Evolutionary conservation across 148 eudicot genomes (phyloP), one percentile per base, ranked within the genome.

Genomic region (Dianthus caryophyllus): DNA sequence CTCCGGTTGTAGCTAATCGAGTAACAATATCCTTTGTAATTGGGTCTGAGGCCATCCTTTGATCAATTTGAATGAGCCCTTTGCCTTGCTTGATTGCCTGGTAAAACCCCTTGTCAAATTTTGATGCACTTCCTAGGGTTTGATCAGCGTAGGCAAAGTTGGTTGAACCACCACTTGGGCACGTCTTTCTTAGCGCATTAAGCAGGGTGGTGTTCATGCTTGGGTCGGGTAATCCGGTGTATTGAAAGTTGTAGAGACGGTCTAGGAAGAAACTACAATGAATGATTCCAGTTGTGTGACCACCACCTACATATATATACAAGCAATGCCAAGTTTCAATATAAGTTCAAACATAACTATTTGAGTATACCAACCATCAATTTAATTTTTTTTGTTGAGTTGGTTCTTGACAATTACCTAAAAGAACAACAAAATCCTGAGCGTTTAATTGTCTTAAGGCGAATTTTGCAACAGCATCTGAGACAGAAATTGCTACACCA

Each of bases 261-360:
- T 68, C 66, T 55, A 54, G 39, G 65, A 84, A 71, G 53, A 56
- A 2, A 21, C 53, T 58, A 25, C 85, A 84, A 16, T 68, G 78
- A 1, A 82, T 79, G 5, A 73, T 47, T 49, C 88, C 88, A 4
- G 79, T 75, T 0, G 88, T 77, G 72, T 84, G 88, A 1, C 80
- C 81, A n/a, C n/a, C n/a, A 13, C 69, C 73, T 75, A 33, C 33
- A 49, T n/a, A 36, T n/a, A n/a, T 3, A 60, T 15, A 16, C 38
- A 41, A 3, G 12, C 11, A 41, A 4, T n/a, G n/a, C n/a, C n/a
- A n/a, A n/a, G n/a, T n/a, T n/a, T n/a, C n/a, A n/a, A n/a, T n/a
- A n/a, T n/a, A n/a, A n/a, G n/a, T n/a, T n/a, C n/a, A n/a, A n/a
- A n/a, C n/a, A n/a, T n/a, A n/a, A n/a, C n/a, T n/a, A n/a, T n/a